Conservation (phyloP, 2,329 filamentous ascomycete species). For the Botrytis aclada region DNA sequence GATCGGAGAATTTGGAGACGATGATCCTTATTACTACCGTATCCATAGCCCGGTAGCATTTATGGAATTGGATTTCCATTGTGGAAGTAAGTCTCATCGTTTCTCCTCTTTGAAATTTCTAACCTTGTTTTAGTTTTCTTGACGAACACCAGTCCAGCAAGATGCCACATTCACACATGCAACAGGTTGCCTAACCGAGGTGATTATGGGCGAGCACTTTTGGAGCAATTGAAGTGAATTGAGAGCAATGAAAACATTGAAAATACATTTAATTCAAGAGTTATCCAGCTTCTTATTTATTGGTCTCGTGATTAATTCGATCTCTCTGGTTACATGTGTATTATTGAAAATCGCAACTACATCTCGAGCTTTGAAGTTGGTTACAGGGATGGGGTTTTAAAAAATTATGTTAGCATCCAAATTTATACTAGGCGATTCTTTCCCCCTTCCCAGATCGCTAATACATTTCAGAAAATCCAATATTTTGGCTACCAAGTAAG, state of each 20-base stretch:
- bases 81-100: conserved; percentile 45
- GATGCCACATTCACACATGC: conserved; percentile 77
- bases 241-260: neutral
- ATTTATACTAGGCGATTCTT: neutral
- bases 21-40: conserved; percentile 73
- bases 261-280: neutral
- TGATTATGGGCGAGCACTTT: conserved; percentile 61
- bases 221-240: conserved; percentile 21
- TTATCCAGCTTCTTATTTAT: neutral
- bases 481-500: neutral
- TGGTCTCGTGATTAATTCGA: neutral
- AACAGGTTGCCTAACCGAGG: conserved; percentile 70
- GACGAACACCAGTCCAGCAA: conserved; percentile 67
- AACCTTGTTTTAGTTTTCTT: conserved; percentile 57
- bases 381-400: neutral
- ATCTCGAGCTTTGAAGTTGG: neutral
- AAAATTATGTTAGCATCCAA: neutral
- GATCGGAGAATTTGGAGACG: conserved; percentile 67
- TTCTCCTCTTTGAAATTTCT: conserved; percentile 2
- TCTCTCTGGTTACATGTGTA: neutral
- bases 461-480: neutral
- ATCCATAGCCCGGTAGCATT: conserved; percentile 74
- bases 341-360: neutral
- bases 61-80: conserved; percentile 77
- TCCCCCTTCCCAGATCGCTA: neutral